These are phyloP conservation scores for Samsoniella hepiali DNA, from an alignment of 2,329 filamentous ascomycete genomes.

Conservation along the genomic window DNA sequence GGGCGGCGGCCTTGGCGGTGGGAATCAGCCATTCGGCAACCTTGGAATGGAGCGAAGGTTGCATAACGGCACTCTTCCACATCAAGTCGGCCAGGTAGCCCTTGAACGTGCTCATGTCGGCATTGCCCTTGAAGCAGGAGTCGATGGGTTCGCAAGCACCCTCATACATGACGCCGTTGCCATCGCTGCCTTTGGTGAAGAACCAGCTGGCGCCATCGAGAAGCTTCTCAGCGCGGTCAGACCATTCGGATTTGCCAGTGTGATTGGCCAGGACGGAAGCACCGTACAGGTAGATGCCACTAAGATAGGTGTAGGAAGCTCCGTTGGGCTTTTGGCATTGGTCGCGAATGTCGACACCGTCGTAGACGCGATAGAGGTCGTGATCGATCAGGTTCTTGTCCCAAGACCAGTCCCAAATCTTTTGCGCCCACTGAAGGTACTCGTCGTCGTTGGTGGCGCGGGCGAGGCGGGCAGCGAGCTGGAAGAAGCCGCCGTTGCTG, in stretches of 20 bases:
- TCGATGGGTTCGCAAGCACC: slow-evolving; percentile 58
- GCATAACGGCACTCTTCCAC: slow-evolving; percentile 54
- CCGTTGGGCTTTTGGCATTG: slow-evolving; percentile 54
- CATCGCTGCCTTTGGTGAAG: slow-evolving; percentile 50
- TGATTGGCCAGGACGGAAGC: slow-evolving; percentile 61
- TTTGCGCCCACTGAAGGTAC: slow-evolving; percentile 64
- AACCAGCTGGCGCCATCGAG: slow-evolving; percentile 52
- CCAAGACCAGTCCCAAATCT: slow-evolving; percentile 63
- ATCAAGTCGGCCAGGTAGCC: slow-evolving; percentile 64
- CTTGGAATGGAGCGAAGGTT: slow-evolving; percentile 49
- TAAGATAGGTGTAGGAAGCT: slow-evolving; percentile 62
- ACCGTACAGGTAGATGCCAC: slow-evolving; percentile 64
- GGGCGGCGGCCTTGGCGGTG: slow-evolving; percentile 54
- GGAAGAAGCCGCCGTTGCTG: slow-evolving; percentile 79
- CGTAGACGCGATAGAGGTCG: slow-evolving; percentile 52
- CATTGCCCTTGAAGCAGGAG: slow-evolving; percentile 47
- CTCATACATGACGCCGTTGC: slow-evolving; percentile 62
- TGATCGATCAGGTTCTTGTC: slow-evolving; percentile 55
- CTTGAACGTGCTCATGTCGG: slow-evolving; percentile 67
- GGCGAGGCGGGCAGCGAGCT: slow-evolving; percentile 72
- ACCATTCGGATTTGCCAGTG: slow-evolving; percentile 53
- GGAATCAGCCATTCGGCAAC: slow-evolving; percentile 48
- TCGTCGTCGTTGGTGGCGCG: slow-evolving; percentile 65
- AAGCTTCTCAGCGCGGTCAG: slow-evolving; percentile 48
- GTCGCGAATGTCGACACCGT: slow-evolving; percentile 54